Evolutionary conservation across 371 early-diverging fungal genomes (phyloP).

Genomic region (Mucor mucedo): DNA sequence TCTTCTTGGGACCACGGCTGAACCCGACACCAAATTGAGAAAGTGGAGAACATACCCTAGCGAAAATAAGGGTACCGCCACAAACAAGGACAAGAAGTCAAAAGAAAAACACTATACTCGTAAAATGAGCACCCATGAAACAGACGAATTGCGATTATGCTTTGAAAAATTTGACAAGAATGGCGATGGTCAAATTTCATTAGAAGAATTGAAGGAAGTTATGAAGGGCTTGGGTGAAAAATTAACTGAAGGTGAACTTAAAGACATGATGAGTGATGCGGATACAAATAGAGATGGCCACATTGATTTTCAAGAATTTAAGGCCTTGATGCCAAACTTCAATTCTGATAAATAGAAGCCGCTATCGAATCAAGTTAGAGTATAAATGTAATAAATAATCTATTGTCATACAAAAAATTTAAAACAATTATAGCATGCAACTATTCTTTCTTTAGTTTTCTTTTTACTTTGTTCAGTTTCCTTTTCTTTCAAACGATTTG

Average conservation of each 20-base stretch:
- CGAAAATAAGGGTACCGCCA: background rate
- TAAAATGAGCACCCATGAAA: conserved; percentile 47
- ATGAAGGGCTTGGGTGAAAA: conserved; percentile 74
- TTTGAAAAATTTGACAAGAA: conserved; percentile 80
- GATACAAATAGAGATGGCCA: conserved; percentile 77
- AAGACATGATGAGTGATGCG: conserved; percentile 85
- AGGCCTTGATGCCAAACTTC: conserved; percentile 55
- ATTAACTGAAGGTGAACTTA: conserved; percentile 74
- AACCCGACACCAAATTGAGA: conserved; percentile 7
- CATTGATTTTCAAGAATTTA: conserved; percentile 64
- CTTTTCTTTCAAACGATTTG: background rate
- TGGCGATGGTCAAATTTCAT: conserved; percentile 70
- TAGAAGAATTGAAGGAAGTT: conserved; percentile 73
- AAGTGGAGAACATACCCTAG: conserved; percentile 15
- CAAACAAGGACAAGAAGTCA: background rate
- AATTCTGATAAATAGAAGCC: conserved; percentile 5
- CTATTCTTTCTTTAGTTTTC: background rate
- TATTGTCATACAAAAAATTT: background rate
- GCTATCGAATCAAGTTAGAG: background rate
- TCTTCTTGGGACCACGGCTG: conserved; percentile 7
- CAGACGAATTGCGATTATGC: conserved; percentile 65
- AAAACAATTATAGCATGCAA: background rate
- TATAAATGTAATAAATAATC: background rate
- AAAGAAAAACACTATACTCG: conserved; percentile 9
- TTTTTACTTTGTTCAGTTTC: background rate